Conservation (phyloP, 345 rosid species). For the Dipteronia sinensis region DNA sequence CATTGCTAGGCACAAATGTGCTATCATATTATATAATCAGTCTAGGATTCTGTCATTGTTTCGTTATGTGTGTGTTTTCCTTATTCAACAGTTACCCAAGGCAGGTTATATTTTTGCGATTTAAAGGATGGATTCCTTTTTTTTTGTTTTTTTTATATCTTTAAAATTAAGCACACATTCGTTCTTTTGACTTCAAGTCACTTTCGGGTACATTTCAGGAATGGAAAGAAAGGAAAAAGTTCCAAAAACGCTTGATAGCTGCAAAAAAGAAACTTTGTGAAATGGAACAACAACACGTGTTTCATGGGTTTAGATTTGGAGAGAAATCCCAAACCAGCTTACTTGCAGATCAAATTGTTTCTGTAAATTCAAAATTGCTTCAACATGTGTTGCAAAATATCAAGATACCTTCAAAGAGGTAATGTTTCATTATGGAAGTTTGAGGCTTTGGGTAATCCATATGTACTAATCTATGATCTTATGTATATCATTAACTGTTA, state of each 20-base stretch:
- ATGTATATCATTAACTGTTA: background rate
- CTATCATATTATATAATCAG: background rate
- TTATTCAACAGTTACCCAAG: background rate
- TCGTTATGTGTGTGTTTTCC: background rate
- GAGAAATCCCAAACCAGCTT: slow-evolving; percentile 66
- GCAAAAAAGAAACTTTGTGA: slow-evolving; percentile 84
- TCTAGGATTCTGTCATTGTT: background rate
- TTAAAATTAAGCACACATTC: background rate
- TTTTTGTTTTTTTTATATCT: slow-evolving; percentile 1
- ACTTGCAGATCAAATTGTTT: slow-evolving; percentile 70
- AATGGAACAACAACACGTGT: slow-evolving; percentile 84
- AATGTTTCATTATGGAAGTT: slow-evolving; percentile 3
- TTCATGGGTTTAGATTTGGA: slow-evolving; percentile 77
- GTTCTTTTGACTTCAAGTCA: background rate
- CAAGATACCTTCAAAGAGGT: slow-evolving; percentile 60
- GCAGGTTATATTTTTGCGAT: slow-evolving; percentile 3
- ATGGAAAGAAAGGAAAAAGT: slow-evolving; percentile 86
- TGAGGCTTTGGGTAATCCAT: background rate
- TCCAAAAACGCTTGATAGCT: slow-evolving; percentile 72
- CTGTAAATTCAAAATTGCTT: slow-evolving; percentile 70
- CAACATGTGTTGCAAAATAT: slow-evolving; percentile 71
- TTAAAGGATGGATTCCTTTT: background rate
- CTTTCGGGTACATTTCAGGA: slow-evolving; percentile 51
- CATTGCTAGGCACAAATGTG: background rate
- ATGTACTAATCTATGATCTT: background rate